phyloP scores from a whole-genome alignment of 2,329 filamentous ascomycete species.

The Colletotrichum sidae region DNA sequence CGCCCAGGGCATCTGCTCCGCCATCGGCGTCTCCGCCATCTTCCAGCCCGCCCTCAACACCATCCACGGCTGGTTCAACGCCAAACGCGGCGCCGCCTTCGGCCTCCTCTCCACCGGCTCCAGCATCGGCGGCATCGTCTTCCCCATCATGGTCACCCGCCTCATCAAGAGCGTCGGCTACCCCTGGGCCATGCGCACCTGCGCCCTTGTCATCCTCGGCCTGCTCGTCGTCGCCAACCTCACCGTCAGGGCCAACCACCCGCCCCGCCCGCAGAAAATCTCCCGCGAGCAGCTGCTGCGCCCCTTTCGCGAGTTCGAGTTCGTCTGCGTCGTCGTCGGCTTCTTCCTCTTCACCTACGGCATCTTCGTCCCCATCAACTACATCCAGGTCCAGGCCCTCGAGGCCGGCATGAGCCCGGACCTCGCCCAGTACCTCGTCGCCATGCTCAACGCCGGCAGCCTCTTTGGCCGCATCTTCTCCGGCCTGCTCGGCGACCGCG shows the following conservation, averaged over 20 bases:
- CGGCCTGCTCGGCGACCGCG: conserved; percentile 48
- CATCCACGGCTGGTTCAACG: conserved; percentile 49
- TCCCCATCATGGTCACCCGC: conserved; percentile 53
- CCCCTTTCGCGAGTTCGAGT: conserved; percentile 47
- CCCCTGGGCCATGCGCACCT: conserved; percentile 53
- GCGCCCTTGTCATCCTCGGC: conserved; percentile 50
- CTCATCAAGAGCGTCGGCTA: conserved; percentile 51
- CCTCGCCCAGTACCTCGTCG: conserved; percentile 49
- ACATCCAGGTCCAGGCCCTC: conserved; percentile 47
- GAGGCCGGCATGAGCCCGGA: conserved; percentile 43
- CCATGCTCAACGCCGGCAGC: conserved; percentile 53
- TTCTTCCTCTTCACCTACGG: conserved; percentile 52
- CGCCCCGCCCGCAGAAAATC: conserved; percentile 44
- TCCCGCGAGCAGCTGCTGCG: conserved; percentile 45
- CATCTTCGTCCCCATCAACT: conserved; percentile 51
- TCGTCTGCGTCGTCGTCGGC: conserved; percentile 45
- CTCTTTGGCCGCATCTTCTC: conserved; percentile 51
- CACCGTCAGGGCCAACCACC: conserved; percentile 45
- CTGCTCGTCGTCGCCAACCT: conserved; percentile 48
- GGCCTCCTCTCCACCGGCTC: conserved; percentile 51
- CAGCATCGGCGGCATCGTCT: conserved; percentile 52
- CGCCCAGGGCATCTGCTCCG: conserved; percentile 51
- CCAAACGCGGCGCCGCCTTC: conserved; percentile 49
- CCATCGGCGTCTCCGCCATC: conserved; percentile 50
- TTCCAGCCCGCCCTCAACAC: conserved; percentile 48